phyloP scores from a whole-genome alignment of 2,329 filamentous ascomycete species.

The Colletotrichum kahawae region DNA sequence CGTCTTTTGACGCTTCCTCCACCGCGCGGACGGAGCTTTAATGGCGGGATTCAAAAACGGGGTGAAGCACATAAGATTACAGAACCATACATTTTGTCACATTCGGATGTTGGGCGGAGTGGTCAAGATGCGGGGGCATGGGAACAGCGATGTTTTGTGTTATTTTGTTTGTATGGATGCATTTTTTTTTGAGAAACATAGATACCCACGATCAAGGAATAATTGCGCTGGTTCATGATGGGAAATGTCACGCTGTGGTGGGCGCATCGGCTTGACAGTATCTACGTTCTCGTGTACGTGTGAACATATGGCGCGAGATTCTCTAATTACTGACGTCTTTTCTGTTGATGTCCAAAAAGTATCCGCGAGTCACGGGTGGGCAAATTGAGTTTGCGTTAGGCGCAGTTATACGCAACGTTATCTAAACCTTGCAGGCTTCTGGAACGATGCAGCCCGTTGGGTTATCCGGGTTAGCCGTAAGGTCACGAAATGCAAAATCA shows the following conservation, averaged over 20 bases:
- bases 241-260: background rate
- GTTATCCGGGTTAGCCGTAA: background rate
- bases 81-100: background rate
- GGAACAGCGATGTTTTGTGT: background rate
- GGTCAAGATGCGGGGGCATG: background rate
- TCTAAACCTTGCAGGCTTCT: background rate
- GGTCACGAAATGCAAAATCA: background rate
- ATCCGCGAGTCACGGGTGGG: background rate
- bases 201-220: slow-evolving; percentile 9
- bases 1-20: background rate
- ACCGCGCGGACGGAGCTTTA: background rate
- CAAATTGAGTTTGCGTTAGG: background rate
- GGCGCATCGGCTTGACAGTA: background rate
- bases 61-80: background rate
- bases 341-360: background rate
- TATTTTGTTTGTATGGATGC: background rate
- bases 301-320: background rate
- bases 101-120: background rate
- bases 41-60: background rate
- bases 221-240: background rate
- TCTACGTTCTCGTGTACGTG: background rate
- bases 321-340: background rate
- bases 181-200: slow-evolving; percentile 1
- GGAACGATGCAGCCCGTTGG: background rate
- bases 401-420: background rate